These are phyloP conservation scores for Thalassiosira exigua DNA, from an alignment of 352 stramenopile species.

Conservation along the genomic window DNA sequence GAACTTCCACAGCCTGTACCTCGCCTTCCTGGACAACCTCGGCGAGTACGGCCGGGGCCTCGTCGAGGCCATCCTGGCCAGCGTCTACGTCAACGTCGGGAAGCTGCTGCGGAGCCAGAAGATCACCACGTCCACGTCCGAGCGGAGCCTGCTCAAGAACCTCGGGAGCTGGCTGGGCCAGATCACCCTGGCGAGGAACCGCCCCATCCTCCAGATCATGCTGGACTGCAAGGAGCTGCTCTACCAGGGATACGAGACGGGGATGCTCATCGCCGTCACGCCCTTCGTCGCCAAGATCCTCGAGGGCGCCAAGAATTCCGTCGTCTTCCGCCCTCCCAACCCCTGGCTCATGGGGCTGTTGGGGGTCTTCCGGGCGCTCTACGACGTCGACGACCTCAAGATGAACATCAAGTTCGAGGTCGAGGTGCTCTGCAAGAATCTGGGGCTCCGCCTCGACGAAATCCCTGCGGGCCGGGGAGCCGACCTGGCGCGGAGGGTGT, in stretches of 20 bases:
- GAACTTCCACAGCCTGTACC: conserved; percentile 98
- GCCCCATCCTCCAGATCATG: conserved; percentile 96
- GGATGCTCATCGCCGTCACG: conserved; percentile 97
- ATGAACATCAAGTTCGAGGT: conserved; percentile 99
- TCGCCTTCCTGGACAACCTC: conserved; percentile 97
- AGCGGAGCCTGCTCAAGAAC: conserved; percentile 98
- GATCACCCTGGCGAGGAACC: conserved; percentile 97
- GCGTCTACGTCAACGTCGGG: conserved; percentile 93
- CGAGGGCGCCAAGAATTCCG: conserved; percentile 95
- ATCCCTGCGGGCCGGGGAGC: conserved; percentile 86
- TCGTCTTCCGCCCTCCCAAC: conserved; percentile 98
- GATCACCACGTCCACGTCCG: conserved; percentile 97
- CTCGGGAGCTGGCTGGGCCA: conserved; percentile 98
- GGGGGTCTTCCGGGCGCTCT: conserved; percentile 96
- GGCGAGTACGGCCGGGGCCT: conserved; percentile 90
- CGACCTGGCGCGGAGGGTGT: conserved; percentile 89
- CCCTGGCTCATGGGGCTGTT: conserved; percentile 99
- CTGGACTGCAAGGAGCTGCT: conserved; percentile 98
- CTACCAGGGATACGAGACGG: conserved; percentile 94
- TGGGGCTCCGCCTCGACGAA: conserved; percentile 97
- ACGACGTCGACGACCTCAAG: conserved; percentile 99
- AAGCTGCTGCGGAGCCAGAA: conserved; percentile 96
- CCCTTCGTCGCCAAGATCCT: conserved; percentile 99
- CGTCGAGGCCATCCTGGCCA: conserved; percentile 93
- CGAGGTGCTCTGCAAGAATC: conserved; percentile 98